Percentiles rank a stretch among this genome's conserved stretches.
Evolutionary conservation across 257 asterid species (phyloP).

Genomic region (Plantago ovata): DNA sequence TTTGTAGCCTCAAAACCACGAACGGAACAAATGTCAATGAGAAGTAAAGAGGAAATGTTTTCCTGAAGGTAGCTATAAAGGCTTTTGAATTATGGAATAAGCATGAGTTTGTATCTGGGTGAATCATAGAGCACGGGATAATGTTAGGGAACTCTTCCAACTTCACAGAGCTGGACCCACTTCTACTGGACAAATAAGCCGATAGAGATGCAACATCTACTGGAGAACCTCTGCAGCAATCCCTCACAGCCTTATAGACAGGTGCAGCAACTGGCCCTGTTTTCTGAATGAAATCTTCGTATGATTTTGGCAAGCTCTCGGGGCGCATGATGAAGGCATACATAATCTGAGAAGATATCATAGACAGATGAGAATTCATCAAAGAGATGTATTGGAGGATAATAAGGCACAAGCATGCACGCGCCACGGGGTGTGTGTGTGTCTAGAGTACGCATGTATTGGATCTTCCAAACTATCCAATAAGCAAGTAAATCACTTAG

Average conservation of each 20-base stretch:
- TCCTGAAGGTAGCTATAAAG: constrained; percentile 75
- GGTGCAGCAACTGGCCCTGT: constrained; percentile 98
- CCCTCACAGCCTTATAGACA: constrained; percentile 94
- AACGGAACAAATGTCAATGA: constrained; percentile 97
- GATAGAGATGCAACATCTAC: constrained; percentile 67
- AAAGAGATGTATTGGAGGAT: too few species aligned
- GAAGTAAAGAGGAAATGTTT: constrained; percentile 96
- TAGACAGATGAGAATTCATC: constrained; percentile 4
- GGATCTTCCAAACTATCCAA: too few species aligned
- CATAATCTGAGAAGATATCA: constrained; percentile 66
- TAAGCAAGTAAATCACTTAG: too few species aligned
- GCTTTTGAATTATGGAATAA: constrained; percentile 79
- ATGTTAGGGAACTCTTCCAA: constrained; percentile 72
- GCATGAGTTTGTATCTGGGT: constrained; percentile 80
- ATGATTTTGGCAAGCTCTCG: constrained; percentile 95
- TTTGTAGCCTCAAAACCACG: constrained; percentile 87
- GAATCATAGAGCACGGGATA: constrained; percentile 87
- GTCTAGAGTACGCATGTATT: too few species aligned
- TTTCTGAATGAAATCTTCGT: constrained; percentile 96
- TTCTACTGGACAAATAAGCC: constrained; percentile 52
- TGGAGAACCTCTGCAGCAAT: constrained; percentile 92
- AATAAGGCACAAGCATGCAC: too few species aligned
- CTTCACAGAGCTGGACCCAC: constrained; percentile 43
- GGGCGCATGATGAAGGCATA: constrained; percentile 98
- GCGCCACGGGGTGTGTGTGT: too few species aligned